Evolutionary conservation across 148 eudicot species (phyloP), one percentile per base, ranked within the genome.

Genomic region (Bassia scoparia): DNA sequence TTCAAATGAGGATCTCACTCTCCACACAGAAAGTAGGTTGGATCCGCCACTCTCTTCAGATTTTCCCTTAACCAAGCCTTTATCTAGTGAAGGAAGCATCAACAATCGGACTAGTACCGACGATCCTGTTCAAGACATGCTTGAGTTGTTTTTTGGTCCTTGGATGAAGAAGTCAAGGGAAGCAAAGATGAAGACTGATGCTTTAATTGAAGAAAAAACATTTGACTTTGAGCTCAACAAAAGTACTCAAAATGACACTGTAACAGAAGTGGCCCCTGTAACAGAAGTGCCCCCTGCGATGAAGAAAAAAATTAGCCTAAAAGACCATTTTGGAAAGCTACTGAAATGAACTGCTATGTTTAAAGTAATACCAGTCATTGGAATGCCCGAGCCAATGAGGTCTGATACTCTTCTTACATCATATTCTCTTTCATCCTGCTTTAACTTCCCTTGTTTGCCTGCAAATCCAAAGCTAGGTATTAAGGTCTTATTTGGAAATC

Each of bases 141-240:
- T 91, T 76, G 79, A 89, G 58, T 70, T 91, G 77, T 78, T 91
- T 46, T 71, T 91, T 72, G 97, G 97, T 61, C 90, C 85, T 2
- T 72, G 79, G 73, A 73, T 87, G 21, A 86, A 58, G 70, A 82
- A 76, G 67, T 43, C 89, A 4, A 66, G 52, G 23, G 61, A 70
- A 71, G 65, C 72, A 37, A 78, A 84, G 74, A 77, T 71, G 73
- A 74, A 70, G 69, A 58, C 53, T 49, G 83, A 84, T 52, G 41
- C n/a, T 14, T 62, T 78, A 11, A 69, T 73, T 56, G 75, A 81
- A 46, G 75, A 80, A 61, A 61, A 61, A 61, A 48, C 37, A 31
- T 46, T 71, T 54, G 59, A 69, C 50, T 53, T 54, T 78, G 84
- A 82, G 44, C 17, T 68, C 31, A 75, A 67, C 56, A 72, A 69